phyloP scores from a whole-genome alignment of 768 basidiomycete species.

The Lactifluus piperatus region DNA sequence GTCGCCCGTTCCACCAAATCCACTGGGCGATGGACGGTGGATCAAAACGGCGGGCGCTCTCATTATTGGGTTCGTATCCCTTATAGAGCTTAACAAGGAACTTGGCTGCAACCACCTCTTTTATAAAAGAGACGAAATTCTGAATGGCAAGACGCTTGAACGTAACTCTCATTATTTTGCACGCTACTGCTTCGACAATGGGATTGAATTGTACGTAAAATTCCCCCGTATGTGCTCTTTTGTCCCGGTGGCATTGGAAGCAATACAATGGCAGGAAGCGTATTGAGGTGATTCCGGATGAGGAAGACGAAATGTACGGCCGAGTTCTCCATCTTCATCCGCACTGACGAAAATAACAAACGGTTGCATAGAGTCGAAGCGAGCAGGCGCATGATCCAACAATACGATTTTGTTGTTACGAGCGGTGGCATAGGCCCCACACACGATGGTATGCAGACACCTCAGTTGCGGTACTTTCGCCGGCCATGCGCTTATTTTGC shows the following conservation, averaged over 20 bases:
- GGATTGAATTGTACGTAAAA: slow-evolving; percentile 56
- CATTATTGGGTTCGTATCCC: slow-evolving; percentile 57
- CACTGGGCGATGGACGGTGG: slow-evolving; percentile 57
- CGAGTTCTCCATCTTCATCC: not conserved
- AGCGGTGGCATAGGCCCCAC: slow-evolving; percentile 90
- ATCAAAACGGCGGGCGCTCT: slow-evolving; percentile 70
- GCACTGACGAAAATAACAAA: not conserved
- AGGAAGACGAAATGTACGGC: slow-evolving; percentile 80
- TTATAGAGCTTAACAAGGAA: not conserved
- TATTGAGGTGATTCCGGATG: slow-evolving; percentile 87
- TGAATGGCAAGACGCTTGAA: slow-evolving; percentile 87
- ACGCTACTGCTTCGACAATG: slow-evolving; percentile 82
- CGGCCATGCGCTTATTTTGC: not conserved
- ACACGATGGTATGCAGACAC: slow-evolving; percentile 57
- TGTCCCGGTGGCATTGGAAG: slow-evolving; percentile 20
- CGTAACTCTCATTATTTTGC: slow-evolving; percentile 82
- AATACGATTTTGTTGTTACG: slow-evolving; percentile 87
- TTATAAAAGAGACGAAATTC: slow-evolving; percentile 66
- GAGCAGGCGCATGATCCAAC: slow-evolving; percentile 65
- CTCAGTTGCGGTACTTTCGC: not conserved
- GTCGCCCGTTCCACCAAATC: slow-evolving; percentile 54
- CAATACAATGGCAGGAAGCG: slow-evolving; percentile 47
- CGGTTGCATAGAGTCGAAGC: slow-evolving; percentile 58
- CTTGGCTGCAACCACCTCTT: not conserved
- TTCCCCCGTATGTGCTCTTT: slow-evolving; percentile 16